phyloP scores from a whole-genome alignment of 352 stramenopile genomes.

The Discostella stelligera region DNA sequence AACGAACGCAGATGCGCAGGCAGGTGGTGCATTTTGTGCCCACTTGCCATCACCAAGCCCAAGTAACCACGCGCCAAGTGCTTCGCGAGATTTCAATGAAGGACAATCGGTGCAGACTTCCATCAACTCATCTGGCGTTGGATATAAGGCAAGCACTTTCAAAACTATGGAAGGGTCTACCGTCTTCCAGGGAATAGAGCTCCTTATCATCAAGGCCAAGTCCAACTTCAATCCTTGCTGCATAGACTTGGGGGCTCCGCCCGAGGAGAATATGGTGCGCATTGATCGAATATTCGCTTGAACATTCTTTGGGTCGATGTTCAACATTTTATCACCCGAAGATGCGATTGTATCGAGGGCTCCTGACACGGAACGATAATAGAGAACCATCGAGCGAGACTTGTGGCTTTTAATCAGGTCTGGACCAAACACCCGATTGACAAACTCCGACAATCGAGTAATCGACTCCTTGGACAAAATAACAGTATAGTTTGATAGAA shows the following conservation, averaged over 20 bases:
- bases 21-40: constrained; percentile 38
- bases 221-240: constrained; percentile 32
- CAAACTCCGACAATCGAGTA: constrained; percentile 24
- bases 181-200: constrained; percentile 33
- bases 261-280: constrained; percentile 36
- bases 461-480: constrained; percentile 19
- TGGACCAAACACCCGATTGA: constrained; percentile 37
- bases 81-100: constrained; percentile 16
- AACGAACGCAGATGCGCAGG: constrained; percentile 64
- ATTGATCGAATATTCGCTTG: constrained; percentile 29
- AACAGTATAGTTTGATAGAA: constrained; percentile 46
- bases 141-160: constrained; percentile 57
- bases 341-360: constrained; percentile 26
- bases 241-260: constrained; percentile 44
- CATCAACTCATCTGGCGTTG: constrained; percentile 26
- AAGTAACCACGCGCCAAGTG: constrained; percentile 29
- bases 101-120: constrained; percentile 10
- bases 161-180: constrained; percentile 54
- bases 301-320: constrained; percentile 25
- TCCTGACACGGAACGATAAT: constrained; percentile 29
- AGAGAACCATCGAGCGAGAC: constrained; percentile 27
- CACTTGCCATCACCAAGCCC: constrained; percentile 36
- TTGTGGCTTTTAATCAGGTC: constrained; percentile 25
- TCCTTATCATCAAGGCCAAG: constrained; percentile 31
- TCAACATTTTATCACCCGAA: background rate